Evolutionary conservation across 345 rosid genomes (phyloP).

Genomic region (Trapa incisa): DNA sequence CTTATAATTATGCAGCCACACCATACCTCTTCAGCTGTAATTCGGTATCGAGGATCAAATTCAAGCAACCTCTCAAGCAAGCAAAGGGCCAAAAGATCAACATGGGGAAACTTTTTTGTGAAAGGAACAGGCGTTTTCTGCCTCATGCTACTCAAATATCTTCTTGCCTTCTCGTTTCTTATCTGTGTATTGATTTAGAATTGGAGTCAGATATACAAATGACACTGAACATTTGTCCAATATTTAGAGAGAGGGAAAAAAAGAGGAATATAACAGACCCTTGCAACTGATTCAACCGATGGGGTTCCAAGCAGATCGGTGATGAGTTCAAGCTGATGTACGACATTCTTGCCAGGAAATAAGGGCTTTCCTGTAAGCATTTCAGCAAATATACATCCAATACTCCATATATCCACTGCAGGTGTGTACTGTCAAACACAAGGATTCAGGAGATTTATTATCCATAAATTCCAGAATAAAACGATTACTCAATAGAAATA

Average conservation of each 20-base stretch:
- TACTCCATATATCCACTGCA: slow-evolving; percentile 96
- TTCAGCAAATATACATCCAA: slow-evolving; percentile 97
- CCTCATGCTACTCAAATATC: slow-evolving; percentile 69
- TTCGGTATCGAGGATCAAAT: slow-evolving; percentile 89
- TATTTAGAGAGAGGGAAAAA: background rate
- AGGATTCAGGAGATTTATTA: slow-evolving; percentile 1
- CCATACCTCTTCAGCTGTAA: slow-evolving; percentile 85
- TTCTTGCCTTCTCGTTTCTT: slow-evolving; percentile 89
- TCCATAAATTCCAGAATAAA: background rate
- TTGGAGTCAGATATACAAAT: background rate
- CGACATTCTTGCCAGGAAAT: slow-evolving; percentile 96
- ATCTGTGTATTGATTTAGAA: slow-evolving; percentile 36
- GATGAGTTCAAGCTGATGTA: slow-evolving; percentile 27
- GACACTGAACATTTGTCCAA: background rate
- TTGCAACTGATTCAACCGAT: no score
- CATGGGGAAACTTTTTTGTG: slow-evolving; percentile 46
- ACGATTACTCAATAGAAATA: background rate
- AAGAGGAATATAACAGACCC: no score
- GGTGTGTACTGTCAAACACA: slow-evolving; percentile 78
- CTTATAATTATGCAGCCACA: slow-evolving; percentile 1
- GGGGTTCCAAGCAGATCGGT: no score
- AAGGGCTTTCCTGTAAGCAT: slow-evolving; percentile 79
- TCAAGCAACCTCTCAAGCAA: slow-evolving; percentile 80
- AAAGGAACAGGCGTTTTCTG: slow-evolving; percentile 53
- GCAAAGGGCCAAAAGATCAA: slow-evolving; percentile 58